Base-by-base conservation (phyloP, 73 alveolate genomes). In the Paramecium octaurelia region DNA sequence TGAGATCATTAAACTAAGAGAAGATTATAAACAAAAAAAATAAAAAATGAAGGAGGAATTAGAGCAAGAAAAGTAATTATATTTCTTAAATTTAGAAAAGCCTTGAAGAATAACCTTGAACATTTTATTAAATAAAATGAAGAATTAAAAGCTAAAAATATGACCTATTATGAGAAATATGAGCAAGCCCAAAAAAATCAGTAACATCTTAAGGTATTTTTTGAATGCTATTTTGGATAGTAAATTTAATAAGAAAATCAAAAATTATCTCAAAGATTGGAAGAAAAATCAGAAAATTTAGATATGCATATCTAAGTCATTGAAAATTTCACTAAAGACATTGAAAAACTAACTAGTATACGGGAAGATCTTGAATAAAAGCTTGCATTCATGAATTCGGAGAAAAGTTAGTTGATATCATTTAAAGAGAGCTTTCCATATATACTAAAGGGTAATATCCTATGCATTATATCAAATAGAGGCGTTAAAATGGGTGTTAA, bases 351-450 rank as follows among this genome's bases (percentile, higher is more conserved):
- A 12, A 80, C 91, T 9, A 42, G 91, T 24, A 80, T 80, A 20
- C 8, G 91, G 24, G 91, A 80, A n/a, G 91, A 80, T 80, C 57
- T 80, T 38, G 91, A 80, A 80, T 46, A 80, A 46, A 80, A 80
- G 14, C 43, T 80, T 31, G 91, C 91, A 8, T 80, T 80, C 24
- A 80, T 80, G 91, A 80, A 80, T 46, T 80, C 91, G 5, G 91
- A 80, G 23, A 80, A 80, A 21, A 80, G 91, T 42, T 9, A 44
- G 10, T 80, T 80, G 6, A 18, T 80, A 9, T 44, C 76, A 5
- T 80, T 44, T 80, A 80, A 80, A 48, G 91, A 80, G 48, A 80
- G 91, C 21, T 80, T 80, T 46, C 91, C 91, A 11, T 80, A 80
- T 21, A 80, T 80, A 8, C 44, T 80, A 20, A 80, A 48, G n/a